These are phyloP conservation scores for Carex sylvatica DNA, from an alignment of 202 grass and related monocot species.

Conservation along the genomic window DNA sequence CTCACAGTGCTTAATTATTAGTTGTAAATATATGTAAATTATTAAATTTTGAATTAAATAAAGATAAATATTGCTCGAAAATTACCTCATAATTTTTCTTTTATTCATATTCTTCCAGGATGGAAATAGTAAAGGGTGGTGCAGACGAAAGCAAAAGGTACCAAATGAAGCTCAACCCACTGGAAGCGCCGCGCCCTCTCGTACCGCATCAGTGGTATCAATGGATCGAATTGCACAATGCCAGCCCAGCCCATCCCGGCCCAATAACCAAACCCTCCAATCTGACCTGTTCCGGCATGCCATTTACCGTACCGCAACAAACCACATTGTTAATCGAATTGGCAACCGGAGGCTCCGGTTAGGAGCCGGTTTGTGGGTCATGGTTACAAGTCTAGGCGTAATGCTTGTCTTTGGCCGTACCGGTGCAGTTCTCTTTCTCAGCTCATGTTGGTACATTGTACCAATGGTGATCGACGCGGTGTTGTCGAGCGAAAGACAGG, in stretches of 20 bases:
- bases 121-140: slow-evolving; percentile 19
- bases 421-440: slow-evolving; percentile 59
- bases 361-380: slow-evolving; percentile 42
- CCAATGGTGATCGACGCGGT: slow-evolving; percentile 32
- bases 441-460: slow-evolving; percentile 64
- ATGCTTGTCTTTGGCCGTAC: slow-evolving; percentile 65
- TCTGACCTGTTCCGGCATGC: background rate
- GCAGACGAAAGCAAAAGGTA: slow-evolving; percentile 11
- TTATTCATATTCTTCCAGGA: background rate
- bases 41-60: background rate
- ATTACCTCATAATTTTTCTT: background rate
- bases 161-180: background rate
- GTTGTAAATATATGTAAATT: background rate
- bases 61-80: background rate
- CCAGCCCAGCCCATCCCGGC: background rate
- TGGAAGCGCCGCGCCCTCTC: background rate
- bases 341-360: background rate
- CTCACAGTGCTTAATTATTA: background rate
- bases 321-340: slow-evolving; percentile 24
- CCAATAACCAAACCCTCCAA: background rate
- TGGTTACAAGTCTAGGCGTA: slow-evolving; percentile 53
- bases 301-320: slow-evolving; percentile 25
- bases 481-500: background rate
- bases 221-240: background rate
- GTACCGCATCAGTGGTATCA: slow-evolving; percentile 15